A percentile compares a stretch with the other conserved stretches of the same genome.
Evolutionary conservation across 2,329 filamentous ascomycete species (phyloP).

Genomic region (Colletotrichum aenigma): DNA sequence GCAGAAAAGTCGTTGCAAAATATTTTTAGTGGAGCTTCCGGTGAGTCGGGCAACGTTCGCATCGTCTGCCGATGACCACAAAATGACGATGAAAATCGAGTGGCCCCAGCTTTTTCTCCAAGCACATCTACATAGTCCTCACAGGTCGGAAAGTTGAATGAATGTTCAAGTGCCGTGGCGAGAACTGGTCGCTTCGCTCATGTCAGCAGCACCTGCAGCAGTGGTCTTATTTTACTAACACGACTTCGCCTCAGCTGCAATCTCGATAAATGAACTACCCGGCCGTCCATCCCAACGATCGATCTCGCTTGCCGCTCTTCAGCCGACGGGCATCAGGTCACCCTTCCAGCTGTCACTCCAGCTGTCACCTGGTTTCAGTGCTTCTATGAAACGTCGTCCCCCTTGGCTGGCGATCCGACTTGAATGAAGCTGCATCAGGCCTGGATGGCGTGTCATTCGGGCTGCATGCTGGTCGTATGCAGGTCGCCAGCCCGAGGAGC

Average conservation of each 20-base stretch:
- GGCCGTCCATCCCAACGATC: background rate
- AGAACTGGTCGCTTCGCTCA: background rate
- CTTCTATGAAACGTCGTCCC: background rate
- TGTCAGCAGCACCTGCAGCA: background rate
- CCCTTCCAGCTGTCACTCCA: background rate
- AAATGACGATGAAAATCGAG: background rate
- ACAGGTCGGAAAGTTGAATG: background rate
- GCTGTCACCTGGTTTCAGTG: background rate
- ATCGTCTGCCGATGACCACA: slow-evolving; percentile 1
- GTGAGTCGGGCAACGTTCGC: slow-evolving; percentile 10
- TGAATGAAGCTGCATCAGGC: background rate
- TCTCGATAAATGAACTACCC: background rate
- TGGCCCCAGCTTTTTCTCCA: background rate
- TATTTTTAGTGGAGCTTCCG: background rate
- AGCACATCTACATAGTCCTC: rapidly evolving
- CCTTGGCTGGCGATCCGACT: background rate
- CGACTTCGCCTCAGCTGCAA: background rate
- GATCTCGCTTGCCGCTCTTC: background rate
- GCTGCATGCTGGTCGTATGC: background rate
- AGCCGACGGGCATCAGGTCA: background rate
- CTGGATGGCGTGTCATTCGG: background rate
- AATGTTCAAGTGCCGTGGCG: background rate
- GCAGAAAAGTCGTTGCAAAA: slow-evolving; percentile 1
- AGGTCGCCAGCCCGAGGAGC: background rate
- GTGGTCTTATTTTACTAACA: background rate